These are phyloP conservation scores for Coniochaeta sp. DNA, from an alignment of 2,329 filamentous ascomycete species.

Conservation along the genomic window DNA sequence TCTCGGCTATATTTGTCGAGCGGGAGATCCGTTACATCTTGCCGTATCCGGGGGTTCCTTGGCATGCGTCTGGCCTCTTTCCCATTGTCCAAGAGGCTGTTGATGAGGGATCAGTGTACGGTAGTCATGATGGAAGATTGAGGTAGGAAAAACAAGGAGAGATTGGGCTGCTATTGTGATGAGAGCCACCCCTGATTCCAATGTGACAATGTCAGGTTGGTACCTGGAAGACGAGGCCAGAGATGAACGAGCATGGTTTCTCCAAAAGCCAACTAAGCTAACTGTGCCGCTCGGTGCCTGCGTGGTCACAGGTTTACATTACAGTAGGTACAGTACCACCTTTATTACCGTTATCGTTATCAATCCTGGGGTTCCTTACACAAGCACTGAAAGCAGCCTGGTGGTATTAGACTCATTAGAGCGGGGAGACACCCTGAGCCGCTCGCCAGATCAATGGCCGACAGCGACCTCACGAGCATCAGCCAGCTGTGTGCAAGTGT, in stretches of 20 bases:
- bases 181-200: background rate
- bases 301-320: too few relatives aligned
- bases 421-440: background rate
- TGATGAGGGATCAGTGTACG: background rate
- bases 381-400: background rate
- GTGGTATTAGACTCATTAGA: too few relatives aligned
- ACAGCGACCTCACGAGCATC: background rate
- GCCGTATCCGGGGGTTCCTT: background rate
- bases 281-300: too few relatives aligned
- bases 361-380: too few relatives aligned
- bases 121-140: background rate
- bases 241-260: background rate
- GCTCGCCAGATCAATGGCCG: background rate
- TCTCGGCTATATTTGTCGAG: slow-evolving; percentile 1
- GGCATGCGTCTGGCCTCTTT: background rate
- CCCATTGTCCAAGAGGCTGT: background rate
- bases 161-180: background rate
- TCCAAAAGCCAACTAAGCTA: too few relatives aligned
- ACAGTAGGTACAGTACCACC: too few relatives aligned
- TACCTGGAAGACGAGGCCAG: background rate
- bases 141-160: too few relatives aligned
- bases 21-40: background rate
- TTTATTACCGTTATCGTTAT: background rate
- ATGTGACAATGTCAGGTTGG: background rate
- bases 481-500: too few relatives aligned